Base-by-base conservation (phyloP, 2,329 filamentous ascomycete species). In the Stagonosporopsis cucurbitacearum region DNA sequence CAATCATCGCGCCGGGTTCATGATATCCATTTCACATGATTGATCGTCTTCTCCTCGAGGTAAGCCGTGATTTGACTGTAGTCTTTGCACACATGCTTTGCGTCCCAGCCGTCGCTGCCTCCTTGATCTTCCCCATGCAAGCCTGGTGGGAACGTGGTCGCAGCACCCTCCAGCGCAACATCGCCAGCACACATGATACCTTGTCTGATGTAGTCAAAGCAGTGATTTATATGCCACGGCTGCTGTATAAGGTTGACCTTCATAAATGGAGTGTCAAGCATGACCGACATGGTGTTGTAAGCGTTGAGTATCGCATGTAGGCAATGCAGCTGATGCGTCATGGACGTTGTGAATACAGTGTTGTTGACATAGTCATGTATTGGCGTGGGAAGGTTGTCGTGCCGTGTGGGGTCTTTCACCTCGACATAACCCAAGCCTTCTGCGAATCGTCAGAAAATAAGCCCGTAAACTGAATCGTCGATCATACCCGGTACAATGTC, bases 311-410 rank as follows among this genome's bases (percentile, higher is more conserved):
- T 68, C 9, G 70, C 68, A 44, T 74, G 70, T 20, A 73, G 60
- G 36, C 70, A 74, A 49, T 74, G 71, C 11, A 74, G 59, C 50
- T 73, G 71, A 43, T 73, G 70, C 17, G 70, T 74, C 44, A 74
- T 62, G 4, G 66, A 70, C 0, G 70, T 74, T 0, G 71, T 74
- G 41, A 63, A 73, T 23, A 73, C 70, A 23, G 66, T 67, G 9
- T 64, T 56, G 33, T 65, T 64, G 26, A 64, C 54, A 50, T 72
- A 73, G 54, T 72, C 68, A 63, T 73, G 70, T 41, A 73, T 68
- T 3, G 71, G 70, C 13, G 58, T 54, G 0, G 71, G 70, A 43
- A 74, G 65, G 45, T 71, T 67, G 37, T 63, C 54, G 48, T 70
- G 66, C n/a, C 50, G 25, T 5, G 50, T 39, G 6, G 67, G 60